Evolutionary conservation across 2,329 filamentous ascomycete species (phyloP), one percentile per base, ranked within the genome.

Genomic region (Alternaria triticimaculans): DNA sequence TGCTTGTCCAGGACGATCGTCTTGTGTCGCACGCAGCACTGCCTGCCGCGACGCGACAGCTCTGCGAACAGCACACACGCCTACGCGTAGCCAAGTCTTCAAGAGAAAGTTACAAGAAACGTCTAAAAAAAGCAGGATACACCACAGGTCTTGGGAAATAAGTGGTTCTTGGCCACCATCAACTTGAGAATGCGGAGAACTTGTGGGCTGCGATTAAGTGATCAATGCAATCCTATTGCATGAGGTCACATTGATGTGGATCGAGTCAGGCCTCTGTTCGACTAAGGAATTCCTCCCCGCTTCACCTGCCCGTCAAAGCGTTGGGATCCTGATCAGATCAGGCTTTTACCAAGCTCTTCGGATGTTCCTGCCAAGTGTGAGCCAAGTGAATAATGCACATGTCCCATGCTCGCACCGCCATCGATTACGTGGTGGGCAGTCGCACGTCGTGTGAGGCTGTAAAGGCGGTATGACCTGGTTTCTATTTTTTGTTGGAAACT

Each of bases 31-130:
- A 53, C 20, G 14, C 49, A 53, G 30, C 49, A 53, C 49, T 12
- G 28, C 49, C 49, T 23, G 49, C 49, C 49, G 30, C 49, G 49
- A 53, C 49, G 49, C 49, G 20, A 53, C 49, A 53, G 49, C 49
- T 21, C 49, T 30, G 14, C 49, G 23, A 33, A 25, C 49, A 53
- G 33, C 49, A 53, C 49, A 53, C 49, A 37, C 20, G 49, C 49
- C 49, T 53, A 53, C 49, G 49, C 49, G 49, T 53, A 53, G 49
- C 49, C 49, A 53, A 53, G 49, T 53, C 23, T 21, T 14, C 20
- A 53, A 21, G 12, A 53, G 2, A 23, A 53, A 37, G 14, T 41
- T 12, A 53, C 49, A n/a, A 15, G 6, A 15, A 11, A 11, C 20
- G 6, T 41, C 30, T n/a, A 53, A 53, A 53, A 41, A 53, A 53